Evolutionary conservation across 1,284 basidiomycete species (phyloP).

Genomic region (Leccinum ponderosum): DNA sequence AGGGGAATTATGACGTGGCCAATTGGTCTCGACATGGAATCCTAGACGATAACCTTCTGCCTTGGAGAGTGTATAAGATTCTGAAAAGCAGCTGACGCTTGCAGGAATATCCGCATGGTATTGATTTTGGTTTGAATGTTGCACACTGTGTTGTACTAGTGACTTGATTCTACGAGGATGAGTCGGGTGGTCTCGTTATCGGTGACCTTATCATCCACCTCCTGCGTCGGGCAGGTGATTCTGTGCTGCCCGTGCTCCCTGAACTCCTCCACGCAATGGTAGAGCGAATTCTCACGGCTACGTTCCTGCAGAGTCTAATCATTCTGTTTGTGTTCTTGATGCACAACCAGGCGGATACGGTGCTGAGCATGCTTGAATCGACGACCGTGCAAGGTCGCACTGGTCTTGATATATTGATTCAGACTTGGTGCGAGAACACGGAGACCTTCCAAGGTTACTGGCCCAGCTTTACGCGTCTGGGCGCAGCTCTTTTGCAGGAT

Average conservation of each 20-base stretch:
- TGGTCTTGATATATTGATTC: slow-evolving; percentile 79
- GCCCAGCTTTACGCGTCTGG: slow-evolving; percentile 76
- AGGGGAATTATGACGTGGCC: too few relatives aligned
- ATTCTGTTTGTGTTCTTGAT: slow-evolving; percentile 94
- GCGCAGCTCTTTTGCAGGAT: slow-evolving; percentile 60
- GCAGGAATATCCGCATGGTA: too few relatives aligned
- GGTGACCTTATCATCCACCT: slow-evolving; percentile 95
- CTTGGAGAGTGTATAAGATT: too few relatives aligned
- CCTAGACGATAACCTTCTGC: too few relatives aligned
- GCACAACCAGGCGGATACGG: slow-evolving; percentile 77
- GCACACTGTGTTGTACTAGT: too few relatives aligned
- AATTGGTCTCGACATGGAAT: too few relatives aligned
- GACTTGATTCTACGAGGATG: slow-evolving; percentile 52
- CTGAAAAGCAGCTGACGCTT: too few relatives aligned
- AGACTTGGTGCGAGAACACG: slow-evolving; percentile 92
- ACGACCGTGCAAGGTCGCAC: slow-evolving; percentile 57
- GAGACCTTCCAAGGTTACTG: slow-evolving; percentile 95
- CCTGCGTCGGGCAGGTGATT: slow-evolving; percentile 76
- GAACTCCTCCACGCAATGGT: slow-evolving; percentile 86
- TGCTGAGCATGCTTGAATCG: slow-evolving; percentile 73
- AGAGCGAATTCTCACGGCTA: slow-evolving; percentile 74
- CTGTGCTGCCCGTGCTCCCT: slow-evolving; percentile 80
- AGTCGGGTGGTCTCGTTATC: slow-evolving; percentile 88
- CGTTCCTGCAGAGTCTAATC: slow-evolving; percentile 88
- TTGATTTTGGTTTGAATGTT: too few relatives aligned